phyloP scores from a whole-genome alignment of 2,329 filamentous ascomycete genomes.

The Fusarium sp. region DNA sequence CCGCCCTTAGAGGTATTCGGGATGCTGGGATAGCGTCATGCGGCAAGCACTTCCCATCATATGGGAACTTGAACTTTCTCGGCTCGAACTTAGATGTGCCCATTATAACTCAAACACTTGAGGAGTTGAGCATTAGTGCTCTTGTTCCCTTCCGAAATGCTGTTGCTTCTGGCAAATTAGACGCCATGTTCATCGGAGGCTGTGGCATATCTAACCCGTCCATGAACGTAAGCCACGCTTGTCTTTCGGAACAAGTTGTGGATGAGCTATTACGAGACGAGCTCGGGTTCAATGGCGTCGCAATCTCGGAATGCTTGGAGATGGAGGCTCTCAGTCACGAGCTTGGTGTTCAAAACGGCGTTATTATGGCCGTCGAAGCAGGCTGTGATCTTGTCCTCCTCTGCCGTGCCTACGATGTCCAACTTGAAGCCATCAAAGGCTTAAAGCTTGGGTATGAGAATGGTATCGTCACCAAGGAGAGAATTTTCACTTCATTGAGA shows the following conservation, averaged over 20 bases:
- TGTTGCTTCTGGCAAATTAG: conserved; percentile 82
- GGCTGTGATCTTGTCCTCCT: conserved; percentile 93
- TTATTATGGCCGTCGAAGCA: conserved; percentile 96
- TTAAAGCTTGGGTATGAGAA: conserved; percentile 91
- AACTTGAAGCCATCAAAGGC: conserved; percentile 91
- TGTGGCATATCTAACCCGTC: conserved; percentile 92
- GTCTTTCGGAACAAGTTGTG: conserved; percentile 91
- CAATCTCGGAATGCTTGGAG: conserved; percentile 94
- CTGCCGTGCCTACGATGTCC: conserved; percentile 87
- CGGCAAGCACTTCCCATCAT: conserved; percentile 96
- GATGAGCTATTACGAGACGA: conserved; percentile 90
- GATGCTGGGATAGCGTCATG: conserved; percentile 90
- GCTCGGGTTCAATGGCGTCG: conserved; percentile 89
- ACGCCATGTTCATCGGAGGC: conserved; percentile 95
- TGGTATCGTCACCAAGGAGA: conserved; percentile 83
- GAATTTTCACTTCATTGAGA: conserved; percentile 83
- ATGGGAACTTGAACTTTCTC: conserved; percentile 93
- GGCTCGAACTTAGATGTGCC: conserved; percentile 92
- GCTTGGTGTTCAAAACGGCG: conserved; percentile 95
- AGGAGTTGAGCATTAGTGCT: conserved; percentile 91
- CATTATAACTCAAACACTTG: conserved; percentile 93
- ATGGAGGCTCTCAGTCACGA: conserved; percentile 97
- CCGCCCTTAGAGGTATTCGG: conserved; percentile 91
- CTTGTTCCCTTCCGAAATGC: conserved; percentile 93
- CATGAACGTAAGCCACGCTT: conserved; percentile 96